A percentile compares a stretch with the other conserved stretches of the same genome.
Evolutionary conservation across 306 rosid genomes (phyloP).

Genomic region (Sicyos edulis): DNA sequence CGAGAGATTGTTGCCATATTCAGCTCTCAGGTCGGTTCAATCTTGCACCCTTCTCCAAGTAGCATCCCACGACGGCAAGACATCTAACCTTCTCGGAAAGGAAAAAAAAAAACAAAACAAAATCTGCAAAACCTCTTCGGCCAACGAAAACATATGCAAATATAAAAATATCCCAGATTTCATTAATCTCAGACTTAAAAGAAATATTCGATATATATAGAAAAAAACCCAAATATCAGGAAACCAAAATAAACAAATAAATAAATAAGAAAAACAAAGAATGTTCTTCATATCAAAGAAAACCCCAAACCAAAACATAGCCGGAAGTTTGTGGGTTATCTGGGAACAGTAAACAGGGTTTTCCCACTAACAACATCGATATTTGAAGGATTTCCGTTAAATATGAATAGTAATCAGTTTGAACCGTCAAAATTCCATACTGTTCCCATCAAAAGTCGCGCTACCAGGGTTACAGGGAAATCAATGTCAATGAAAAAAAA

Average conservation of each 20-base stretch:
- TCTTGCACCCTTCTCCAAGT: slow-evolving; percentile 7
- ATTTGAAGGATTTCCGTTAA: slow-evolving; percentile 8
- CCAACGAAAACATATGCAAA: background rate
- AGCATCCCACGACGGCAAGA: background rate
- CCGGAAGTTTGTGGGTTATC: background rate
- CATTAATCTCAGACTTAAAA: background rate
- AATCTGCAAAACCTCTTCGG: slow-evolving; percentile 18
- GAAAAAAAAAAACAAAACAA: background rate
- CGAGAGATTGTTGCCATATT: slow-evolving; percentile 20
- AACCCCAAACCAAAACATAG: background rate
- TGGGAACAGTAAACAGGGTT: slow-evolving; percentile 16
- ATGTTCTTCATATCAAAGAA: background rate
- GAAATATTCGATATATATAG: slow-evolving; percentile 8
- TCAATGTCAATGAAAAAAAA: slow-evolving; percentile 6
- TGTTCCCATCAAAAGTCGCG: slow-evolving; percentile 5
- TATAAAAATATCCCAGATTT: background rate
- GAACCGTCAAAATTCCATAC: slow-evolving; percentile 11
- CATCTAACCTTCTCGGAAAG: background rate
- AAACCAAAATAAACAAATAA: background rate
- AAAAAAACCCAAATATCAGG: slow-evolving; percentile 18
- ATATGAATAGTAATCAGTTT: slow-evolving; percentile 13
- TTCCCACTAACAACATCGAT: background rate
- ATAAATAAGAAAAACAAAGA: background rate
- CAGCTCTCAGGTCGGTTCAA: background rate
- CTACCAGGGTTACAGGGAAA: slow-evolving; percentile 14